phyloP scores from a whole-genome alignment of 208 protist species.

The Trypanosoma conorhini region DNA sequence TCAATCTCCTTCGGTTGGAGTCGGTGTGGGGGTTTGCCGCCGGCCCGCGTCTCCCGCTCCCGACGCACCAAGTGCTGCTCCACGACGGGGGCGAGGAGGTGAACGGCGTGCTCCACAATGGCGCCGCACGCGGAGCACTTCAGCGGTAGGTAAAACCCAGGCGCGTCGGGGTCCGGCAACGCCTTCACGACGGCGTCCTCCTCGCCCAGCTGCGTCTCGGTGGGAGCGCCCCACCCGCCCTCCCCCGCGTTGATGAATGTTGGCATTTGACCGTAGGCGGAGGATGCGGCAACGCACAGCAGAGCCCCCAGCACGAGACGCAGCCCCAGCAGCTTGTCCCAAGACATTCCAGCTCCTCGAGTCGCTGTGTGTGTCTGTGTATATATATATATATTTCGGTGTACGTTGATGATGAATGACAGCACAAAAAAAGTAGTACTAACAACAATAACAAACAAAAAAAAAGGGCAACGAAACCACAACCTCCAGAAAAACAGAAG shows the following conservation, averaged over 20 bases:
- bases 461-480: too few relatives aligned
- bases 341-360: not conserved
- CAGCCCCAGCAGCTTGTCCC: not conserved
- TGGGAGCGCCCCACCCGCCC: not conserved
- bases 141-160: constrained; percentile 9
- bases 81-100: constrained; percentile 19
- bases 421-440: not conserved
- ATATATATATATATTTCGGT: constrained; percentile 25
- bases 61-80: constrained; percentile 3
- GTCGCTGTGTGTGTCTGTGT: not conserved
- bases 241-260: not conserved
- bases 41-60: not conserved
- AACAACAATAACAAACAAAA: not conserved
- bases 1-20: constrained; percentile 17
- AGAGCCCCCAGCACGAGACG: not conserved
- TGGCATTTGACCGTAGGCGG: not conserved
- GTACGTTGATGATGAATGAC: not conserved
- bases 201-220: constrained; percentile 1
- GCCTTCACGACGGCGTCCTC: constrained; percentile 15
- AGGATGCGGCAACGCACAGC: not conserved
- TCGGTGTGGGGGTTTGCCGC: not conserved
- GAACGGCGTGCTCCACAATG: constrained; percentile 20
- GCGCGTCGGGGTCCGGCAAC: constrained; percentile 16
- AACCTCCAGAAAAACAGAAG: too few relatives aligned
- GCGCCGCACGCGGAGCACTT: constrained; percentile 32